Base-by-base conservation (phyloP, 116 monocot genomes). In the Iris pallida region DNA sequence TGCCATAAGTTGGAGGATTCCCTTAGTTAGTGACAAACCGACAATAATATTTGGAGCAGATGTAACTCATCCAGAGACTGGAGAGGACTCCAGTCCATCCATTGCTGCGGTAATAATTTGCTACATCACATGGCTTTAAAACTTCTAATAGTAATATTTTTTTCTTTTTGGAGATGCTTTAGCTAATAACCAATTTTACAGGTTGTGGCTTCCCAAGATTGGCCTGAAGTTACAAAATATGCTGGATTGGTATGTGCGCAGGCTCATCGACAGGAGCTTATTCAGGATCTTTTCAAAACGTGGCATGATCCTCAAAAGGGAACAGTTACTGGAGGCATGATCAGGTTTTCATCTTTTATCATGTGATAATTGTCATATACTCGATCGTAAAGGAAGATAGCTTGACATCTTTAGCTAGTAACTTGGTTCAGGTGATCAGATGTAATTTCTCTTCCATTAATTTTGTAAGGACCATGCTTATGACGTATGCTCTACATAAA, bases 1-100 rank as follows among this genome's bases (percentile, higher is more conserved):
- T 78, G 93, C 93, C 45, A 16, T 89, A 16, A 80, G 73, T 55
- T 79, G 79, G 70, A 79, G 80, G 69, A 82, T 93, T 62, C 93
- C 93, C 30, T 79, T 86, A 58, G 86, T 89, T 43, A 87, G 84
- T 79, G 86, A 84, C 58, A 84, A 62, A 61, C 86, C 89, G 20
- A 93, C 89, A 5, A 93, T 93, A 71, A 89, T 92, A 71, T 92
- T 92, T 79, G 92, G 92, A 57, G 88, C 92, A 69, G 92, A 92
- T 77, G 89, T 93, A 16, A 86, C 93, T 53, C 93, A 93, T 77
- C 93, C 93, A 20, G 80, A 88, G 59, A 82, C 83, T 19, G 89
- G 93, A 51, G 89, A 89, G 59, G 93, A 93, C 46, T 83, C 84
- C 14, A 83, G 78, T 52, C 92, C 93, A 69, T 93, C 93, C 15